Evolutionary conservation across 768 basidiomycete genomes (phyloP), one percentile per base, ranked within the genome.

Genomic region (Tulasnella sp.): DNA sequence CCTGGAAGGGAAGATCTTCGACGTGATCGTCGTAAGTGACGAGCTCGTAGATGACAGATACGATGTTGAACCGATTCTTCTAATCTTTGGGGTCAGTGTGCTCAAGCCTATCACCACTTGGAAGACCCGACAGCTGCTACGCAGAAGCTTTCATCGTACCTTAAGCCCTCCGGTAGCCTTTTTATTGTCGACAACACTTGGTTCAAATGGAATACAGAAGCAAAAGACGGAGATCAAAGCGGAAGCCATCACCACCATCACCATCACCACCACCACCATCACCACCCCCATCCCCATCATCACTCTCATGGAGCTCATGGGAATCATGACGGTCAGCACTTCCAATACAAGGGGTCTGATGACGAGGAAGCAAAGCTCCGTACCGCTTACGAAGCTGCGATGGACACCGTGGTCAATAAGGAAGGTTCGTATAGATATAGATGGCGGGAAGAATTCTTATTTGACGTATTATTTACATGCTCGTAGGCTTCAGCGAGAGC

Each of bases 61-160:
- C 26, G 26, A 2, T 2, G 32, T 26, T 22, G 1, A 59, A 32
- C n/a, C n/a, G n/a, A 22, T 3, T 12, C 32, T 29, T 29, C 52
- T 26, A 1, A 26, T 29, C 29, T 19, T 72, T 42, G 83, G 84
- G 74, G 84, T 83, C 74, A 91, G 90, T 91, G 90, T 75, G 81
- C 84, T 9, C 80, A 81, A 34, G 81, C 89, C 1, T 90, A 89
- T 76, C 89, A 90, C 74, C 89, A 90, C 77, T 82, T 90, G 69
- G 69, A 79, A 5, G 83, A 83, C 34, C 83, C 87, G 75, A 79
- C 81, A 8, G 78, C 79, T 12, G 84, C 84, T 35, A 91, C 90
- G 7, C 80, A 80, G 17, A 79, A 80, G 1, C 82, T 92, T n/a
- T 82, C 80, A 1, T 80, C 79, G 47, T 86, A 87, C 77, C 81